phyloP scores from a whole-genome alignment of 1,139 yeast genomes.

The Taphrina communis region DNA sequence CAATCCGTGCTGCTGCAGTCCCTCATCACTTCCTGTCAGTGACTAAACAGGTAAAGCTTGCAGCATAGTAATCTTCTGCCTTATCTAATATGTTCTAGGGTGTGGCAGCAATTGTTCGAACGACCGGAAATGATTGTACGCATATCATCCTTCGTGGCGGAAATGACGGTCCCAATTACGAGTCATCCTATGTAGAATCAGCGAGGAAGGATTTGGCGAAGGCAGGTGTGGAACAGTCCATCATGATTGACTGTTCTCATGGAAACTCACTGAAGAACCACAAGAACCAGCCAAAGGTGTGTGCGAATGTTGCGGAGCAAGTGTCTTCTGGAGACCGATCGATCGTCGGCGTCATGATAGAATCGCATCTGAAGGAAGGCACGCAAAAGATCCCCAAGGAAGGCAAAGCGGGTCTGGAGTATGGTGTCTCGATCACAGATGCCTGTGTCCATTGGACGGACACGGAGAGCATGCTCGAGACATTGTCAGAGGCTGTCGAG shows the following conservation, averaged over 20 bases:
- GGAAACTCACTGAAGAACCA: slow-evolving; percentile 94
- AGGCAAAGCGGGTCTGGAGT: slow-evolving; percentile 76
- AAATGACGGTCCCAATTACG: slow-evolving; percentile 90
- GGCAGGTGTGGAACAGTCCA: slow-evolving; percentile 55
- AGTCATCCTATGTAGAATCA: slow-evolving; percentile 72
- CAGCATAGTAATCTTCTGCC: slow-evolving; percentile 50
- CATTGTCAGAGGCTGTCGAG: slow-evolving; percentile 76
- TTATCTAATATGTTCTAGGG: slow-evolving; percentile 73
- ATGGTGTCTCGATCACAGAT: slow-evolving; percentile 96
- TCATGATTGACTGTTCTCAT: slow-evolving; percentile 97
- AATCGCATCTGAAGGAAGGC: slow-evolving; percentile 90
- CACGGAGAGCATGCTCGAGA: slow-evolving; percentile 77
- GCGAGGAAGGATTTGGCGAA: slow-evolving; percentile 69
- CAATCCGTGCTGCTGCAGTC: slow-evolving; percentile 87
- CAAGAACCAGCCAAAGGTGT: slow-evolving; percentile 91
- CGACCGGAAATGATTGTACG: slow-evolving; percentile 53
- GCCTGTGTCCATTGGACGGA: slow-evolving; percentile 94
- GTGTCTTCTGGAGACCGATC: slow-evolving; percentile 76
- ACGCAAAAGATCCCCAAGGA: slow-evolving; percentile 70
- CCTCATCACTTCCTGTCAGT: slow-evolving; percentile 97
- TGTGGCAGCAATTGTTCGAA: slow-evolving; percentile 62
- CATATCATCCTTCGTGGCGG: slow-evolving; percentile 95
- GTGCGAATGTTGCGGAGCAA: slow-evolving; percentile 78
- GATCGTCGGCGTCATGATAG: slow-evolving; percentile 94
- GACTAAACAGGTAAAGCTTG: slow-evolving; percentile 94